Evolutionary conservation across 441 rosid genomes (phyloP).

Genomic region (Arabidopsis lyrata): DNA sequence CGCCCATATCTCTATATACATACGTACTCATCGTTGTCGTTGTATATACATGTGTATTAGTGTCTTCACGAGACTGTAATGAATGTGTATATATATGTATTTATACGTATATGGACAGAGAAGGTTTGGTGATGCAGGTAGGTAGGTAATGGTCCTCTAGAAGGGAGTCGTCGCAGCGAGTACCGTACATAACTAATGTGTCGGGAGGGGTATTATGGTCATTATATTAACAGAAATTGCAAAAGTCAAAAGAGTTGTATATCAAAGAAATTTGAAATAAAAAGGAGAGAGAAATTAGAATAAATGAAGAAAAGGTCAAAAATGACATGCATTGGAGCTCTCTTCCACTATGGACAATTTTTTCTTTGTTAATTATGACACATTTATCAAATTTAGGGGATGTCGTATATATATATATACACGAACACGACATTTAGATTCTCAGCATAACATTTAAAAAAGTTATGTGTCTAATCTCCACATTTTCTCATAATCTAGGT

Average conservation of each 20-base stretch:
- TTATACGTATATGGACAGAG: not conserved
- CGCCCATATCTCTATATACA: conserved; percentile 12
- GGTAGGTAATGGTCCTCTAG: conserved; percentile 41
- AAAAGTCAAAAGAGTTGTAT: conserved; percentile 26
- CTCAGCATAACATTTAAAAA: not conserved
- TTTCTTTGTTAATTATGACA: not conserved
- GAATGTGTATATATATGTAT: conserved; percentile 20
- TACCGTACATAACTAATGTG: conserved; percentile 37
- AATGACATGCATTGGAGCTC: conserved; percentile 4
- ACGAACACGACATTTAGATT: not conserved
- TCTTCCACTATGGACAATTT: not conserved
- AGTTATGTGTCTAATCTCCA: not conserved
- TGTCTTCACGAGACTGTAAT: conserved; percentile 42
- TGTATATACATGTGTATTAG: conserved; percentile 12
- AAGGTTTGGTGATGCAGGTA: conserved; percentile 36
- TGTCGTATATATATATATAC: not conserved
- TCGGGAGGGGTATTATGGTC: conserved; percentile 34
- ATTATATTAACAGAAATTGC: not conserved
- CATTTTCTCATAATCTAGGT: no score
- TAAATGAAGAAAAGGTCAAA: conserved; percentile 31
- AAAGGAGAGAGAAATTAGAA: not conserved
- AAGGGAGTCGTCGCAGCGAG: conserved; percentile 27
- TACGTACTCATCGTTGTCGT: conserved; percentile 4
- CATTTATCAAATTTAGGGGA: not conserved
- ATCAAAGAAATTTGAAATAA: not conserved